Percentiles rank a stretch among this genome's conserved stretches.
Evolutionary conservation across 2,329 filamentous ascomycete genomes (phyloP).

Genomic region (Emergomyces pasteurianus): DNA sequence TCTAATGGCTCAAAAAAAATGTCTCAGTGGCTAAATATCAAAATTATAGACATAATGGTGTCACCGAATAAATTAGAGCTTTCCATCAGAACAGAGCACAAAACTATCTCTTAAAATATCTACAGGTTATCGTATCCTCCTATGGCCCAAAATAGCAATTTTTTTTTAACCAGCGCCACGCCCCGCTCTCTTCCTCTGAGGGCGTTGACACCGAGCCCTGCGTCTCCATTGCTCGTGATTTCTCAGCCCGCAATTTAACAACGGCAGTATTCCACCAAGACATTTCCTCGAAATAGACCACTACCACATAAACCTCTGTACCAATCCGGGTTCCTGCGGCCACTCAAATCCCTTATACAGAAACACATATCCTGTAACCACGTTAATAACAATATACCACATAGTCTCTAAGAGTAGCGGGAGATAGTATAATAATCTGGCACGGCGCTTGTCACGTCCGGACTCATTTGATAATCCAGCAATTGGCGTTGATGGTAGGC

Average conservation of each 20-base stretch:
- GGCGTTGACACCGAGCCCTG: neutral
- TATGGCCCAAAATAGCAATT: neutral
- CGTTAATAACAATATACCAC: constrained; percentile 46
- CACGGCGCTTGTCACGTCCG: neutral
- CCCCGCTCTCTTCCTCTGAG: neutral
- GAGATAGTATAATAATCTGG: constrained; percentile 4
- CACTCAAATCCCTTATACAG: constrained; percentile 45
- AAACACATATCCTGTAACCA: constrained; percentile 43
- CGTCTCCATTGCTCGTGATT: neutral
- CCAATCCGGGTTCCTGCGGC: constrained; percentile 44
- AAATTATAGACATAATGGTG: neutral
- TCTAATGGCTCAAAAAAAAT: no score
- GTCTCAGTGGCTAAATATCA: neutral
- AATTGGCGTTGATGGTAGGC: constrained; percentile 24
- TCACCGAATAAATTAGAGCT: neutral
- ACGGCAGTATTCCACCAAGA: neutral
- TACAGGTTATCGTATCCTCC: neutral
- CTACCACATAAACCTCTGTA: constrained; percentile 51
- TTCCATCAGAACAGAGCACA: neutral
- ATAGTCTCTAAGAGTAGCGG: constrained; percentile 39
- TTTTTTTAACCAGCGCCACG: neutral
- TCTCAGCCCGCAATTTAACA: neutral
- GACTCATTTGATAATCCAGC: neutral
- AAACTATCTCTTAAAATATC: neutral
- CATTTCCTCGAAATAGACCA: neutral